Percentiles rank a stretch among this genome's conserved stretches.
Evolutionary conservation across 2,329 filamentous ascomycete genomes (phyloP).

Genomic region (Pochonia chlamydosporia): DNA sequence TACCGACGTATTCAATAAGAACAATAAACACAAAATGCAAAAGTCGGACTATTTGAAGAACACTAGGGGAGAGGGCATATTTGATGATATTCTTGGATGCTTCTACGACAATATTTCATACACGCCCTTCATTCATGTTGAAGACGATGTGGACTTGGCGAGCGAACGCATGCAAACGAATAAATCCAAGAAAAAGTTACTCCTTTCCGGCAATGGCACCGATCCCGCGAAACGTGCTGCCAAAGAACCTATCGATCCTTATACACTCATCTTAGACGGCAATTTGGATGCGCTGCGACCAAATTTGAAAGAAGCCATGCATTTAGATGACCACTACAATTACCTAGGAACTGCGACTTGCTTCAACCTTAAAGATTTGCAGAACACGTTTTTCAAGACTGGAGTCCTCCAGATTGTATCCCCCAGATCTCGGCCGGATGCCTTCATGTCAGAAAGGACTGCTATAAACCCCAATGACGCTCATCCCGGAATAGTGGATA

Average conservation of each 20-base stretch:
- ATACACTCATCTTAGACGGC: conserved; percentile 86
- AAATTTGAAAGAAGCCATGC: conserved; percentile 85
- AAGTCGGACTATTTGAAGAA: conserved; percentile 94
- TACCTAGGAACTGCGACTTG: conserved; percentile 73
- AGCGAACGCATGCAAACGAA: conserved; percentile 65
- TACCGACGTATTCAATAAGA: conserved; percentile 99
- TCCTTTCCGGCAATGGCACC: conserved; percentile 58
- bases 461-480: conserved; percentile 80
- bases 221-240: conserved; percentile 51
- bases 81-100: conserved; percentile 86
- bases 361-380: conserved; percentile 74
- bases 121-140: conserved; percentile 95
- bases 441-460: conserved; percentile 86
- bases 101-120: conserved; percentile 99
- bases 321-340: conserved; percentile 84
- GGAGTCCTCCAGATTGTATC: conserved; percentile 94
- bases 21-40: conserved; percentile 99
- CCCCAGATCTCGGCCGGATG: conserved; percentile 84
- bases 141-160: conserved; percentile 80
- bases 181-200: conserved; percentile 64
- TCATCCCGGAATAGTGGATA: conserved; percentile 89
- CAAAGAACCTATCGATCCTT: conserved; percentile 90
- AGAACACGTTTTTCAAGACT: conserved; percentile 85
- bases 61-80: conserved; percentile 84
- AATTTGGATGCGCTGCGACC: conserved; percentile 79